Evolutionary conservation across 345 rosid species (phyloP), one percentile per base, ranked within the genome.

Genomic region (Citrus inodora): DNA sequence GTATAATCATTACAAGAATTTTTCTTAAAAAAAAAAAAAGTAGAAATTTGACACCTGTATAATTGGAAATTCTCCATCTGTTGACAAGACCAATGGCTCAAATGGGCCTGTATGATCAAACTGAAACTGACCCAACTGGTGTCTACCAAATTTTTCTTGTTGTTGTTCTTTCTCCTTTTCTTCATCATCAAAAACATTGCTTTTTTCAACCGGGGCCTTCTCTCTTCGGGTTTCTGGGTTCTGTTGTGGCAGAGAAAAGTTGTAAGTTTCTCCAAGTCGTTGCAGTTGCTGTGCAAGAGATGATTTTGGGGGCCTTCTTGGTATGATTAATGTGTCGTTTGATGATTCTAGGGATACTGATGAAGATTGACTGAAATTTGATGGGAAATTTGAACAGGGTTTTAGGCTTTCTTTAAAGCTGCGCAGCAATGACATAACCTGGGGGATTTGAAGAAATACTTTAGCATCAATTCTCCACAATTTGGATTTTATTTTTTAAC

Each of bases 281-380:
- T 80, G 93, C 69, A 95, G 88, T 80, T 93, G 98, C 83, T 82
- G 88, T 1, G 89, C 84, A 74, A 95, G 85, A 65, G 93, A 88
- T 63, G 99, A 89, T 83, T 92, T 95, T 4, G 98, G 98, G 61
- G 99, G 99, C 83, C 86, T 93, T 81, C 98, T 87, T 33, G 79
- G 82, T 71, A 74, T 84, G 40, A 55, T 30, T 25, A 77, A 8
- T 67, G 87, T 86, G n/a, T 85, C 85, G 2, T 73, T 35, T 3
- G 56, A 74, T 25, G 82, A 63, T 48, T 84, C 85, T 79, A 84
- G 91, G 38, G 88, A 82, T 11, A 82, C 79, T 33, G 83, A 82
- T 28, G 86, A 76, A 61, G 81, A 32, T 61, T 74, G 77, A 22
- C 79, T 56, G n/a, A 78, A 71, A 9, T 87, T 56, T 32, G 78